Percentiles rank a stretch among this genome's conserved stretches.
phyloP scores from a whole-genome alignment of 1,284 basidiomycete species.

The Rhodotorula sp. region DNA sequence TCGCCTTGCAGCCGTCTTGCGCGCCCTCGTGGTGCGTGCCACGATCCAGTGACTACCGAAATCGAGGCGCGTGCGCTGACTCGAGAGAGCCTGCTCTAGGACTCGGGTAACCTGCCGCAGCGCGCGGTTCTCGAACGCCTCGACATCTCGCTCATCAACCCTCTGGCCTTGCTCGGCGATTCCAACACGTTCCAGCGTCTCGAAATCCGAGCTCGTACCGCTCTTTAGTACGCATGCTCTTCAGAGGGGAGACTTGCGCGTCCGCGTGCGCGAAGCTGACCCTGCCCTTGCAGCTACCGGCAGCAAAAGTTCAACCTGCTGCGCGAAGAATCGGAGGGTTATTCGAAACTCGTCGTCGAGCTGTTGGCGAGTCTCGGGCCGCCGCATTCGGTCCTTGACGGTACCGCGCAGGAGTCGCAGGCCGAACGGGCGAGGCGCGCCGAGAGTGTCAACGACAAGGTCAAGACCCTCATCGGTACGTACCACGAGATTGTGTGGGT shows the following conservation, averaged over 20 bases:
- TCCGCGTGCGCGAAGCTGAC: not conserved
- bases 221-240: slow-evolving; percentile 64
- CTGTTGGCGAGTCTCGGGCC: slow-evolving; percentile 74
- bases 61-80: slow-evolving; percentile 2
- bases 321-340: slow-evolving; percentile 95
- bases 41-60: not conserved
- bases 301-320: slow-evolving; percentile 98
- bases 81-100: slow-evolving; percentile 49
- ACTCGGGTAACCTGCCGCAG: slow-evolving; percentile 58
- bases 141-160: slow-evolving; percentile 60
- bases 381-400: slow-evolving; percentile 52
- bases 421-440: slow-evolving; percentile 43
- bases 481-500: not conserved
- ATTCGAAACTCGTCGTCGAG: slow-evolving; percentile 84
- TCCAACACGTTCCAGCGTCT: slow-evolving; percentile 64
- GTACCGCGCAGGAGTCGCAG: slow-evolving; percentile 15
- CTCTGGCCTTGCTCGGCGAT: slow-evolving; percentile 64
- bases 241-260: not conserved
- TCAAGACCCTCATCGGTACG: slow-evolving; percentile 73
- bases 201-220: slow-evolving; percentile 71
- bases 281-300: slow-evolving; percentile 63
- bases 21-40: slow-evolving; percentile 62
- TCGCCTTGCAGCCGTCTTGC: slow-evolving; percentile 60
- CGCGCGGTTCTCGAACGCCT: slow-evolving; percentile 67
- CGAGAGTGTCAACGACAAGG: slow-evolving; percentile 45